A percentile compares a stretch with the other conserved stretches of the same genome.
These are phyloP conservation scores for Gossypium lobatum DNA, from an alignment of 441 rosid species.

Conservation along the genomic window DNA sequence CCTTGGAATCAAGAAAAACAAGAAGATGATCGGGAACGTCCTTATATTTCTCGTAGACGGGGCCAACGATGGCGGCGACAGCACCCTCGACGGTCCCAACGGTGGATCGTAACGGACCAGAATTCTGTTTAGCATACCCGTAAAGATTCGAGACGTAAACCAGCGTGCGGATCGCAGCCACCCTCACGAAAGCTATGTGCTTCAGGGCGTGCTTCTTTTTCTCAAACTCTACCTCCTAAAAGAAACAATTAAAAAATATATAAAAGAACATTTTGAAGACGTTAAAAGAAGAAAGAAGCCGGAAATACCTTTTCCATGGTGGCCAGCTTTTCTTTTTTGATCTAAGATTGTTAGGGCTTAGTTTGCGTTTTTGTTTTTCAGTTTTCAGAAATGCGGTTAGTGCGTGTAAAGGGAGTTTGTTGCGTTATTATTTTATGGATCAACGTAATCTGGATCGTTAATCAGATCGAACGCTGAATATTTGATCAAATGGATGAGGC, in stretches of 20 bases:
- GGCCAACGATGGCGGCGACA: constrained; percentile 57
- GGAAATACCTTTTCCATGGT: neutral
- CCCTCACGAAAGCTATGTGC: constrained; percentile 57
- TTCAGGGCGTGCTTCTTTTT: constrained; percentile 42
- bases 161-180: constrained; percentile 48
- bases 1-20: constrained; percentile 66
- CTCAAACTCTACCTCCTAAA: constrained; percentile 45
- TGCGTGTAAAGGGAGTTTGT: neutral
- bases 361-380: neutral
- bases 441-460: constrained; percentile 19
- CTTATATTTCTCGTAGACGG: constrained; percentile 55
- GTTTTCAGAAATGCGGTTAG: neutral
- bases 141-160: constrained; percentile 52
- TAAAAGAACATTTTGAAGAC: neutral
- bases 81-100: constrained; percentile 62
- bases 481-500: neutral
- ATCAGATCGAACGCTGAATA: constrained; percentile 33
- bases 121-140: constrained; percentile 65
- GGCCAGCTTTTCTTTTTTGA: neutral
- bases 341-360: neutral
- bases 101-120: constrained; percentile 67
- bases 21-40: constrained; percentile 63
- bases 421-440: neutral
- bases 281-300: neutral
- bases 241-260: neutral